Percentiles rank a stretch among this genome's conserved stretches.
Conservation (phyloP, 148 eudicot species). For the Arctostaphylos glauca region DNA sequence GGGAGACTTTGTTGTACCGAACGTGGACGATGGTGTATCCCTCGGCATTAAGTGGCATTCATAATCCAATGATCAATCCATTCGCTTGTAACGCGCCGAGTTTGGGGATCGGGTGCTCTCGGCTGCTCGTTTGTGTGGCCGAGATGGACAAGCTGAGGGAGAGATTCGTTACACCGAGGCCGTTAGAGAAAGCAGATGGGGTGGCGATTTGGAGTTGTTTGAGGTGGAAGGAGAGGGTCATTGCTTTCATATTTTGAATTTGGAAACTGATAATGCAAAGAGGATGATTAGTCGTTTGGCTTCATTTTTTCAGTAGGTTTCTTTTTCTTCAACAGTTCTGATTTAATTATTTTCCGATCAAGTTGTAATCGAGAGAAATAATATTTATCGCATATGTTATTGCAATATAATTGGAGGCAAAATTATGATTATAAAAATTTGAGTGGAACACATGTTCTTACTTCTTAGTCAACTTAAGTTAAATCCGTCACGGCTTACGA, state of each 20-base stretch:
- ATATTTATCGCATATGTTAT: too few species aligned
- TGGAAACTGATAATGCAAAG: constrained; percentile 35
- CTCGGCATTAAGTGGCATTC: constrained; percentile 30
- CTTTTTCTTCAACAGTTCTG: too few species aligned
- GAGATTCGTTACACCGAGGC: constrained; percentile 24
- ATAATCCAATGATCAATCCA: constrained; percentile 42
- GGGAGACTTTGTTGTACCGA: constrained; percentile 7
- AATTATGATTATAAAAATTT: too few species aligned
- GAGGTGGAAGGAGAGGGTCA: constrained; percentile 41
- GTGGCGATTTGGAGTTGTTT: constrained; percentile 38
- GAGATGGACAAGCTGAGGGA: constrained; percentile 41
- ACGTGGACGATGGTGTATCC: constrained; percentile 50
- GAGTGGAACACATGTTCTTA: too few species aligned
- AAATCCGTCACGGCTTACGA: too few species aligned
- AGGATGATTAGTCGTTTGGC: constrained; percentile 32
- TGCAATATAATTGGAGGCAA: too few species aligned
- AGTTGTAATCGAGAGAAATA: too few species aligned
- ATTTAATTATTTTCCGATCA: too few species aligned
- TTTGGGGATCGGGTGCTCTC: constrained; percentile 29
- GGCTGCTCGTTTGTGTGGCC: constrained; percentile 43
- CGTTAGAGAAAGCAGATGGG: constrained; percentile 36
- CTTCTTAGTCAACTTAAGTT: too few species aligned
- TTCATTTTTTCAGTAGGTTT: constrained; percentile 26
- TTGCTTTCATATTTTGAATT: constrained; percentile 36
- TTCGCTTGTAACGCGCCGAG: constrained; percentile 27